These are phyloP conservation scores for Calonectria multiphialidica DNA, from an alignment of 2,329 filamentous ascomycete species.

Conservation along the genomic window DNA sequence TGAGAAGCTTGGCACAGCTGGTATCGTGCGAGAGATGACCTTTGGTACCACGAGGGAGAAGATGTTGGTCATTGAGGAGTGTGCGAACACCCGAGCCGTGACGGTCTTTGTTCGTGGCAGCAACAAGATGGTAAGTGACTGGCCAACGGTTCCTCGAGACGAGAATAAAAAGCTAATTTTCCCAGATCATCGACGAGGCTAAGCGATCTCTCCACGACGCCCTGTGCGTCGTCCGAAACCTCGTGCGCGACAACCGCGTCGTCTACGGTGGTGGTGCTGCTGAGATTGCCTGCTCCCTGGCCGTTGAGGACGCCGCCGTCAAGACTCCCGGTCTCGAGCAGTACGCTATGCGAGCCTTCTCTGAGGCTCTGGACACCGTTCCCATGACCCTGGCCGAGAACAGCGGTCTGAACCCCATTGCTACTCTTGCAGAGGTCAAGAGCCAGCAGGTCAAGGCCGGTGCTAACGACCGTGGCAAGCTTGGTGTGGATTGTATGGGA, in stretches of 20 bases:
- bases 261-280: constrained; percentile 98
- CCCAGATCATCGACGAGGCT: constrained; percentile 96
- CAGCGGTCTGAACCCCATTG: constrained; percentile 94
- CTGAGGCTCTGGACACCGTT: constrained; percentile 91
- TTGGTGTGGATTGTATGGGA: constrained; percentile 98
- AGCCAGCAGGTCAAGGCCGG: constrained; percentile 90
- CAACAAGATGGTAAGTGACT: constrained; percentile 92
- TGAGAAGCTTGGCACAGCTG: constrained; percentile 91
- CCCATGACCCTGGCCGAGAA: constrained; percentile 98
- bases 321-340: constrained; percentile 98
- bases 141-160: neutral
- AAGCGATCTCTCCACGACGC: constrained; percentile 98
- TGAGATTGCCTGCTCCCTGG: constrained; percentile 96
- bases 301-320: constrained; percentile 93
- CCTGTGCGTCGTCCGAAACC: constrained; percentile 95
- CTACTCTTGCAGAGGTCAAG: constrained; percentile 95
- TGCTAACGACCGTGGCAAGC: constrained; percentile 63
- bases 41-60: constrained; percentile 99
- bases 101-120: constrained; percentile 96
- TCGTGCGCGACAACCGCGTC: constrained; percentile 95
- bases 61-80: constrained; percentile 99
- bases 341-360: constrained; percentile 98
- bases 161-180: constrained; percentile 32
- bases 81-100: constrained; percentile 95
- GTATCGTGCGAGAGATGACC: constrained; percentile 92